These are phyloP conservation scores for Carnegiea gigantea DNA, from an alignment of 179 eudicot species.

Conservation along the genomic window DNA sequence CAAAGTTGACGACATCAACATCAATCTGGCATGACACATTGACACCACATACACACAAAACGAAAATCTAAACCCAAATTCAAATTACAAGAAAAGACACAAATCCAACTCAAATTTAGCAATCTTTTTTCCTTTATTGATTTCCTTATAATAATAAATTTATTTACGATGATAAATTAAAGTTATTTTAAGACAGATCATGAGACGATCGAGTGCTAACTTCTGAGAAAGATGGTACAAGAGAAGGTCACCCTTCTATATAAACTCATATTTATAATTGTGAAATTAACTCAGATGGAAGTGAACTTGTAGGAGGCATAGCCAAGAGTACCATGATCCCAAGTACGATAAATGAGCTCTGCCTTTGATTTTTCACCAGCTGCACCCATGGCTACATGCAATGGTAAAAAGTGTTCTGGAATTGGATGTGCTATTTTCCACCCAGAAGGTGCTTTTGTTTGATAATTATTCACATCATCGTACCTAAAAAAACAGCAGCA, in stretches of 20 bases:
- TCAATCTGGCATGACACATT: not conserved
- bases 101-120: not conserved
- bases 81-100: not conserved
- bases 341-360: slow-evolving; percentile 69
- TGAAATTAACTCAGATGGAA: not conserved
- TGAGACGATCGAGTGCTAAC: not conserved
- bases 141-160: not conserved
- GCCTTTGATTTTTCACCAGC: slow-evolving; percentile 56
- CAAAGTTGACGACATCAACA: not conserved
- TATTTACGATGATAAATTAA: not conserved
- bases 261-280: too few species aligned
- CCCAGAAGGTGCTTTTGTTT: slow-evolving; percentile 40
- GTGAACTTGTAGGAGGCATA: slow-evolving; percentile 73
- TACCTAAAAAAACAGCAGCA: slow-evolving; percentile 25
- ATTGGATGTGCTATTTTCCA: slow-evolving; percentile 51
- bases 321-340: slow-evolving; percentile 53
- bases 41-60: not conserved
- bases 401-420: slow-evolving; percentile 78
- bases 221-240: not conserved
- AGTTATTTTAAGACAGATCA: not conserved
- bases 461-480: slow-evolving; percentile 47
- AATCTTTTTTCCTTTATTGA: not conserved
- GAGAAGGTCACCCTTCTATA: not conserved
- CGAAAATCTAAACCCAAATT: not conserved
- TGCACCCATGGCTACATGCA: slow-evolving; percentile 81